Conservation (phyloP, 2,329 filamentous ascomycete genomes). For the Phoma sp. region DNA sequence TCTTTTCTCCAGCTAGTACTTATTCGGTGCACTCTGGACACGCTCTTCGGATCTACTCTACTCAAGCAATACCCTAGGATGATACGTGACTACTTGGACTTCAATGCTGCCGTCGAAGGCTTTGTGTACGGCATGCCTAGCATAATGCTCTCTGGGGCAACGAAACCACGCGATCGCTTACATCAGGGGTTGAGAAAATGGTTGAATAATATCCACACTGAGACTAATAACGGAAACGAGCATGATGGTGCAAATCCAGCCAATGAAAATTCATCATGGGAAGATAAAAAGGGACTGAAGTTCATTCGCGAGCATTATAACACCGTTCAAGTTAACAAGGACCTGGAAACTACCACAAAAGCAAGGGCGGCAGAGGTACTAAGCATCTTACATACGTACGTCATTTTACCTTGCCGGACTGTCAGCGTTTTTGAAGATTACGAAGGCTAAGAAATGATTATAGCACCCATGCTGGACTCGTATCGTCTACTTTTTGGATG, state of each 20-base stretch:
- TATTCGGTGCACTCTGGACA: constrained; percentile 33
- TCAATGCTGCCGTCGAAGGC: constrained; percentile 27
- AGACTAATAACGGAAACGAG: constrained; percentile 22
- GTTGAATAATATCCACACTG: constrained; percentile 26
- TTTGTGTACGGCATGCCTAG: constrained; percentile 29
- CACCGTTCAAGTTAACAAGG: constrained; percentile 10
- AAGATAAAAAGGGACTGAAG: constrained; percentile 30
- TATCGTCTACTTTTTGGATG: constrained; percentile 35
- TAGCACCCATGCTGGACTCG: constrained; percentile 26
- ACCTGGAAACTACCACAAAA: constrained; percentile 16
- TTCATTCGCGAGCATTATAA: constrained; percentile 32
- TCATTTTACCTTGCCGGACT: not conserved
- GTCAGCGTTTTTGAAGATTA: not conserved
- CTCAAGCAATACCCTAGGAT: constrained; percentile 36
- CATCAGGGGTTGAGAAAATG: constrained; percentile 32
- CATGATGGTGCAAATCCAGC: not conserved
- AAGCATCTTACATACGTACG: constrained; percentile 37
- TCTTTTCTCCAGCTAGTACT: constrained; percentile 40
- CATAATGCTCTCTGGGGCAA: constrained; percentile 22
- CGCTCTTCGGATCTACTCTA: constrained; percentile 34
- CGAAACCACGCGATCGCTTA: constrained; percentile 28
- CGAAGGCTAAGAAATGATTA: constrained; percentile 8
- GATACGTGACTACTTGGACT: constrained; percentile 37
- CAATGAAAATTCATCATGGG: constrained; percentile 23
- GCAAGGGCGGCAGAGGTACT: constrained; percentile 31